Evolutionary conservation across 805 yeast genomes (phyloP).

Genomic region (Saturnispora hagleri): DNA sequence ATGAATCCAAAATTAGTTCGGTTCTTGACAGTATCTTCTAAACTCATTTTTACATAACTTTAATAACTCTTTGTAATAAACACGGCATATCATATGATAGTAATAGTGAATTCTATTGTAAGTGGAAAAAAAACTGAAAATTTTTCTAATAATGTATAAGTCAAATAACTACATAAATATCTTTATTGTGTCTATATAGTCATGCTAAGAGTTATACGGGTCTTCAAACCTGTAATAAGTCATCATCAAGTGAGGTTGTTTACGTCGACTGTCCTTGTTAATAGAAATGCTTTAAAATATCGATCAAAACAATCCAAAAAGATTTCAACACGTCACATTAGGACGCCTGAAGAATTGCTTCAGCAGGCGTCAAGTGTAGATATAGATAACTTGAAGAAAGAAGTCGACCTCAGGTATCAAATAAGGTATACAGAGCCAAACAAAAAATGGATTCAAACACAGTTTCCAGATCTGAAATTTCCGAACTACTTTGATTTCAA

Average conservation of each 20-base stretch:
- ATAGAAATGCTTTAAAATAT: neutral
- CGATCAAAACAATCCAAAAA: neutral
- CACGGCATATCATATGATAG: neutral
- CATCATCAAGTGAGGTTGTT: neutral
- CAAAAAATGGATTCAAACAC: conserved; percentile 20
- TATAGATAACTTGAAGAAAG: conserved; percentile 19
- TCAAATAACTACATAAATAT: neutral
- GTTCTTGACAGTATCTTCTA: conserved; percentile 49
- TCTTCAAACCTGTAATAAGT: neutral
- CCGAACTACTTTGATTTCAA: conserved; percentile 14
- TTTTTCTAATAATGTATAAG: neutral
- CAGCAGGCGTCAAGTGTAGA: conserved; percentile 21
- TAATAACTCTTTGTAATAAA: neutral
- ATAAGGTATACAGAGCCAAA: conserved; percentile 25
- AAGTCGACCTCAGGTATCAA: conserved; percentile 16
- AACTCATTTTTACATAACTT: neutral
- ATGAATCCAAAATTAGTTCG: conserved; percentile 32
- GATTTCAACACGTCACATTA: conserved; percentile 11
- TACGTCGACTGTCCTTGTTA: neutral
- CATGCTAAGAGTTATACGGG: neutral
- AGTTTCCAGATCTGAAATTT: conserved; percentile 8
- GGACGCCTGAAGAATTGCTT: conserved; percentile 27
- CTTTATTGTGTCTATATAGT: neutral
- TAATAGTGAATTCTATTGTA: neutral
- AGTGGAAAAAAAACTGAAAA: neutral